Conservation (phyloP, 176 grass and related monocot genomes). For the Oryza coarctata region DNA sequence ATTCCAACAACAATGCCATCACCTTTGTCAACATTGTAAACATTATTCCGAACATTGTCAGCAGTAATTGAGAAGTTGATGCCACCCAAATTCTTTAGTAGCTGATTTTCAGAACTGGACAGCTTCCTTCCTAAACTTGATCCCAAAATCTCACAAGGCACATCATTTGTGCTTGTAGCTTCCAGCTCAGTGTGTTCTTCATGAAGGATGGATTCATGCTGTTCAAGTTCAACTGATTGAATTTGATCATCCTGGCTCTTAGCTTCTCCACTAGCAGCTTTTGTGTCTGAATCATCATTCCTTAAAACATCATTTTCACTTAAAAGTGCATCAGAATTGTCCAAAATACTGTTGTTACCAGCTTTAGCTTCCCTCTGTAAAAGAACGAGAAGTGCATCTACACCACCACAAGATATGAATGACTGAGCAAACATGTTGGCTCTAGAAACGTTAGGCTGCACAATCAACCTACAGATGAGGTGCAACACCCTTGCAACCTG, state of each 20-base stretch:
- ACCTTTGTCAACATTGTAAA: conserved; percentile 87
- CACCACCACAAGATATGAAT: conserved; percentile 78
- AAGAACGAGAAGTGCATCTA: conserved; percentile 94
- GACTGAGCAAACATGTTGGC: conserved; percentile 88
- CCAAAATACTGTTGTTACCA: conserved; percentile 69
- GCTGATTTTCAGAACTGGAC: conserved; percentile 52
- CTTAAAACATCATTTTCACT: conserved; percentile 31
- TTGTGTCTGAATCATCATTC: conserved; percentile 30
- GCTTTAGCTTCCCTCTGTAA: conserved; percentile 82
- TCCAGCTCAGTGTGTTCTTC: conserved; percentile 40
- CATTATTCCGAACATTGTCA: conserved; percentile 88
- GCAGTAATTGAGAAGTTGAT: conserved; percentile 84
- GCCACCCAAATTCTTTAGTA: conserved; percentile 79
- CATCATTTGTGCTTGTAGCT: conserved; percentile 33
- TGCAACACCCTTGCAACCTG: conserved; percentile 97
- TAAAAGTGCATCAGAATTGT: conserved; percentile 43
- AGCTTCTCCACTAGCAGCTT: conserved; percentile 35
- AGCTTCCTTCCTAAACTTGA: conserved; percentile 54
- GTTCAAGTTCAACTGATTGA: conserved; percentile 51
- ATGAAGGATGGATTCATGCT: conserved; percentile 31
- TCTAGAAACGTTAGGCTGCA: conserved; percentile 83
- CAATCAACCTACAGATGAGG: conserved; percentile 91
- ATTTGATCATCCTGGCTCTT: conserved; percentile 41
- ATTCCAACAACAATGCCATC: conserved; percentile 96
- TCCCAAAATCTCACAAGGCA: conserved; percentile 25